Evolutionary conservation across 331 rosid genomes (phyloP), one percentile per base, ranked within the genome.

Genomic region (Prunus yedoensis): DNA sequence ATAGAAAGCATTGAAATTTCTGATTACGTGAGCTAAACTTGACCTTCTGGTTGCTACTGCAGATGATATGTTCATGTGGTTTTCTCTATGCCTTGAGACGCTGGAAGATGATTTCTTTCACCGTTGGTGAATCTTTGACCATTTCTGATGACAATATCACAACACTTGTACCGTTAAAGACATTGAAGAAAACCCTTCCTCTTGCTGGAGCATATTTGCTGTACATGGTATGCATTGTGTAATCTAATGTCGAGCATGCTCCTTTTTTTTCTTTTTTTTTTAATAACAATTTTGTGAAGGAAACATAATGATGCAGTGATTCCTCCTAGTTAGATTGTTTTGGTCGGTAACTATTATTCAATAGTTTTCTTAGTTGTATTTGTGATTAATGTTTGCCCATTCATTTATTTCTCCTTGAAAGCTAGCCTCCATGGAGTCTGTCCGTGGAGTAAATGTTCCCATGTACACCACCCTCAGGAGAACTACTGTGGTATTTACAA

Each of bases 381-480:
- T 60, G 62, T 45, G 25, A 53, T 79, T 58, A 77, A 78, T 53
- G 71, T 74, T 60, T 60, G 46, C 32, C 71, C 5, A 3, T 77
- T 71, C 76, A 59, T 80, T 71, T 75, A 56, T 87, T 88, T 91
- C 71, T 83, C 81, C 86, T 87, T 85, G 91, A 87, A 87, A 94
- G 98, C 81, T 94, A 91, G 92, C 84, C 80, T 84, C 95, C 74
- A 90, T 94, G 98, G 98, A 90, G 90, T 88, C 98, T 78, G 96
- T 91, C 67, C 96, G 97, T 46, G 97, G 98, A 77, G 97, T 94
- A 77, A 94, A 94, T 88, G 98, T 94, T 82, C 98, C 98, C 41
- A 94, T 94, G 98, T 94, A 94, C 85, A 94, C 98, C 56, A 89
- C 98, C 72, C 90, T 94, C 70, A 88, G 98, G 90, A 87, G 96